Evolutionary conservation across 2,329 filamentous ascomycete genomes (phyloP), one percentile per base, ranked within the genome.

Genomic region (Ophiocordyceps polyrhachis-furcata): DNA sequence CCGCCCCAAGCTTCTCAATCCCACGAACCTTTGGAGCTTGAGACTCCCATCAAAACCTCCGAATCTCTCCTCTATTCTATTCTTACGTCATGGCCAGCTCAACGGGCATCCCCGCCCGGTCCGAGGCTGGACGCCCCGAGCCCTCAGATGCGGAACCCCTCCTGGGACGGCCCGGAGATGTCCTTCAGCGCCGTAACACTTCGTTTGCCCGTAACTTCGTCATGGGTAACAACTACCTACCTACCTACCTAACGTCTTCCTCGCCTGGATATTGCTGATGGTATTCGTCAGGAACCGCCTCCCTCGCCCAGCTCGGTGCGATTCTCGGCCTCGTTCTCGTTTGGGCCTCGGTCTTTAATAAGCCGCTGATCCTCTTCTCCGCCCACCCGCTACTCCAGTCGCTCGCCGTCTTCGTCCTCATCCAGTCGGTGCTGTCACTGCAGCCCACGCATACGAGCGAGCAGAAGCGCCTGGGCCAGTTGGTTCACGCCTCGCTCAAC

Each of bases 381-480:
- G 77, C 81, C 9, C 89, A 96, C 61, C 89, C 89, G 8, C 78
- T 95, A 57, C 67, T 79, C 47, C 69, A 74, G 63, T 70, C 67
- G 12, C 51, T 81, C 46, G 87, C 78, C 43, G 61, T 93, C 47
- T 69, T 94, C 49, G 69, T 85, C 47, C 69, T 91, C 54, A 73
- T 83, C 17, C 81, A 95, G 68, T 81, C 81, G 45, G 76, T 88
- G 51, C 76, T 96, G 44, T 67, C 91, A 52, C 73, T 96, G 32
- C 91, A 98, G 61, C 91, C 89, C 2, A 94, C 89, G 0, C 74
- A 83, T 53, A 83, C 83, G 0, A 67, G 79, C 2, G 61, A 69
- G 15, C 83, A 94, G 63, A 95, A 95, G 63, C 60, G 63, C 35
- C 55, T 63, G 35, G 76, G 74, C 32, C 70, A 73, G 49, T 64